These are phyloP conservation scores for Craterostigma plantagineum DNA, from an alignment of 257 asterid genomes.

Conservation along the genomic window DNA sequence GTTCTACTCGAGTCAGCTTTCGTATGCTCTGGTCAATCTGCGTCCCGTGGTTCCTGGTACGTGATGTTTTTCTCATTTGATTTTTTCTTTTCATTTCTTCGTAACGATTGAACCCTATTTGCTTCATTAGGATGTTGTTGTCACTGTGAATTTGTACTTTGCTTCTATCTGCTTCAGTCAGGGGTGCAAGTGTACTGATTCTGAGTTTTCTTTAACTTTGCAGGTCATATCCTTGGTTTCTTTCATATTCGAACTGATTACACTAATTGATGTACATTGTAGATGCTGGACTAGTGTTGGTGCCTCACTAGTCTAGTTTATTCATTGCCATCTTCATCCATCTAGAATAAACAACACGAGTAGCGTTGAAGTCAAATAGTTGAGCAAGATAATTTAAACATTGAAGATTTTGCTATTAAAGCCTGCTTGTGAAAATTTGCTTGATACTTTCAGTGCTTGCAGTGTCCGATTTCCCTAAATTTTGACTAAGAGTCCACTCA, in stretches of 20 bases:
- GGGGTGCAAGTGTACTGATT: conserved; percentile 4
- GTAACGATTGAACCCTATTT: not conserved
- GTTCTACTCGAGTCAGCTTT: conserved; percentile 46
- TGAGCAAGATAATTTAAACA: too few species aligned
- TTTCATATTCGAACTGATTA: conserved; percentile 1
- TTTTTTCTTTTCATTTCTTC: not conserved
- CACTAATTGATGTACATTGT: too few species aligned
- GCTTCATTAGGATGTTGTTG: not conserved
- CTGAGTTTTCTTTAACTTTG: conserved; percentile 14
- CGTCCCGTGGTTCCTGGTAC: conserved; percentile 82
- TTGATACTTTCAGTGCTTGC: too few species aligned
- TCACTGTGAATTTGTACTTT: not conserved
- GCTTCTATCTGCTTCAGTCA: not conserved
- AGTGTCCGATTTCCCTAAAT: too few species aligned
- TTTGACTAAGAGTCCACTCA: too few species aligned
- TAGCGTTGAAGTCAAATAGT: too few species aligned
- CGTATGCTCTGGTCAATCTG: conserved; percentile 75
- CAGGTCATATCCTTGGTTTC: conserved; percentile 92
- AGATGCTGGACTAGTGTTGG: not conserved
- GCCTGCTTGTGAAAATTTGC: too few species aligned
- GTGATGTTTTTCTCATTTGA: not conserved
- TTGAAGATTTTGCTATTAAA: too few species aligned
- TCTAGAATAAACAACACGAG: too few species aligned
- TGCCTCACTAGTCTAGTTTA: not conserved
- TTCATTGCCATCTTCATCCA: too few species aligned